Conservation (phyloP, 2,329 filamentous ascomycete species). For the Didymella pomorum region DNA sequence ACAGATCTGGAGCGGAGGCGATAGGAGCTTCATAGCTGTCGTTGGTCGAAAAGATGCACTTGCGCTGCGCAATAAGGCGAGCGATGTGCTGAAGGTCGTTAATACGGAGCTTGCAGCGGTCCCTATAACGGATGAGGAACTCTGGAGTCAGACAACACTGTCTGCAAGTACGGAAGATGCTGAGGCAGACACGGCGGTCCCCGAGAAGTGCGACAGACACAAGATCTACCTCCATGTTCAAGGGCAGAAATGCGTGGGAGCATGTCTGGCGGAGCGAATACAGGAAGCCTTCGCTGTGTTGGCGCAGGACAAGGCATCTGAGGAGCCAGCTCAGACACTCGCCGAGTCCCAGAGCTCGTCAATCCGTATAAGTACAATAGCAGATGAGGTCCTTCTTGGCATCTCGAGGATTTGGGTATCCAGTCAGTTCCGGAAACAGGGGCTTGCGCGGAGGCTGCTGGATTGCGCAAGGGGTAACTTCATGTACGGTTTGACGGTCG, state of each 20-base stretch:
- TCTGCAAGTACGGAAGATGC: conserved; percentile 5
- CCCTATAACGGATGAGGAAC: conserved; percentile 63
- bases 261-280: conserved; percentile 69
- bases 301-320: conserved; percentile 29
- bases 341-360: conserved; percentile 39
- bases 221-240: conserved; percentile 69
- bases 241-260: conserved; percentile 67
- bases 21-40: conserved; percentile 63
- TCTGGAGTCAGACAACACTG: conserved; percentile 62
- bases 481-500: conserved; percentile 63
- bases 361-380: conserved; percentile 55
- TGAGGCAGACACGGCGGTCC: conserved; percentile 42
- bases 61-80: conserved; percentile 64
- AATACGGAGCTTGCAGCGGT: conserved; percentile 69
- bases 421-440: conserved; percentile 62
- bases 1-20: conserved; percentile 58
- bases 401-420: conserved; percentile 73
- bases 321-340: conserved; percentile 25
- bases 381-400: conserved; percentile 62
- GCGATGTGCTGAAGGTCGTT: conserved; percentile 64
- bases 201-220: conserved; percentile 56
- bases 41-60: conserved; percentile 63
- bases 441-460: conserved; percentile 65
- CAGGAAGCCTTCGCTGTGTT: conserved; percentile 63
- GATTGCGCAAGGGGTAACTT: conserved; percentile 65